phyloP scores from a whole-genome alignment of 371 early-diverging fungal genomes.

The Apophysomyces trapeziformis region DNA sequence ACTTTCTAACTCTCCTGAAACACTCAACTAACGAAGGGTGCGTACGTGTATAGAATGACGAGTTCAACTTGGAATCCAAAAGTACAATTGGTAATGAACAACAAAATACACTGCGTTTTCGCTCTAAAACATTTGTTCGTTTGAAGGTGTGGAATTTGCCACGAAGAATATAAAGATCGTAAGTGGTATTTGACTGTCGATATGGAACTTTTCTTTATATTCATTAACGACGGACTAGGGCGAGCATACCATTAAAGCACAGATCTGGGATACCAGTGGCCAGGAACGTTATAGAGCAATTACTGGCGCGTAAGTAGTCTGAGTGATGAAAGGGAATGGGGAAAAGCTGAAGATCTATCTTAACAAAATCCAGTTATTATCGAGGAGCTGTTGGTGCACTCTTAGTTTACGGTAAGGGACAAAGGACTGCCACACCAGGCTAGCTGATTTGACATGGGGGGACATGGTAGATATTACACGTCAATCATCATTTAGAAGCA shows the following conservation, averaged over 20 bases:
- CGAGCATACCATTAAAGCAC: constrained; percentile 67
- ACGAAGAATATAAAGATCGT: constrained; percentile 54
- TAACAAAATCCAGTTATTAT: constrained; percentile 30
- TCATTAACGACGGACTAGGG: not conserved
- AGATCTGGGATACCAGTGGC: constrained; percentile 93
- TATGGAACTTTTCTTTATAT: not conserved
- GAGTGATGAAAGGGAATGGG: not conserved
- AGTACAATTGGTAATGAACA: constrained; percentile 89
- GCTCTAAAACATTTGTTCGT: not conserved
- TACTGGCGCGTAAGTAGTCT: constrained; percentile 60
- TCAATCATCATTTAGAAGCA: constrained; percentile 89
- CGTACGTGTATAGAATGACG: constrained; percentile 57
- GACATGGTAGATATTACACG: constrained; percentile 85
- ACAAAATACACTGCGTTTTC: constrained; percentile 1
- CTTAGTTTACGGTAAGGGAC: constrained; percentile 43
- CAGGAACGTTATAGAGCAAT: constrained; percentile 85
- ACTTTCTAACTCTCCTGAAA: not conserved
- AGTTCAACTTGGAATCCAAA: constrained; percentile 94
- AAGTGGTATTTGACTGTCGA: not conserved
- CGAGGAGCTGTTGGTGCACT: constrained; percentile 54
- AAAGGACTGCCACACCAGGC: not conserved
- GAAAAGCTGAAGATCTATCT: not conserved
- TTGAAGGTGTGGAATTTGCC: constrained; percentile 56
- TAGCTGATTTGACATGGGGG: not conserved
- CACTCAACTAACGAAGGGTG: not conserved